Evolutionary conservation across 2,329 filamentous ascomycete genomes (phyloP), one percentile per base, ranked within the genome.

Genomic region (Karstenula rhodostoma): DNA sequence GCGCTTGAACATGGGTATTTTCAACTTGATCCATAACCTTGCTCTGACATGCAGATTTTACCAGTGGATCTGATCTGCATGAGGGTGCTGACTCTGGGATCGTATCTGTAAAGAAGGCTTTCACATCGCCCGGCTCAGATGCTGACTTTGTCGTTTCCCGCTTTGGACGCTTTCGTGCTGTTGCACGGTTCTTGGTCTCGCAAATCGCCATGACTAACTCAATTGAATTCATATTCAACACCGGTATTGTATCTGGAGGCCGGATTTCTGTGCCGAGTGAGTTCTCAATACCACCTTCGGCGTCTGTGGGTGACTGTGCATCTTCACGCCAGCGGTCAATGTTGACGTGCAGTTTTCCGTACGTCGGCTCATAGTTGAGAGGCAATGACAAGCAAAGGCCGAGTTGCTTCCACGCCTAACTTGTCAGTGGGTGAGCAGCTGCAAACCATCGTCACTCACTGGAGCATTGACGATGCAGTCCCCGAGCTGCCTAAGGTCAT

Each of bases 401-500:
- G 25, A 79, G 56, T 54, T 79, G 76, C 6, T 56, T 50, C 78
- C 77, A 80, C 22, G 75, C 64, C 77, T 79, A 27, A 1, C 1
- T 3, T n/a, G 1, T 33, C 6, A 57, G 55, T 65, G 44, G 63
- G 55, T 32, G 23, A 27, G 19, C 46, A 13, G 13, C 25, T 27
- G 40, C 17, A 44, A 10, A 13, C n/a, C 19, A 46, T n/a, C 7
- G 22, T 12, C 29, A 67, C 70, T 53, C 65, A 75, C 76, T 32
- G 73, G 70, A 33, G 75, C 76, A 49, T 62, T 59, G 23, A 72
- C 53, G 42, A 78, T 66, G 10, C 59, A 63, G 25, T 70, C 46
- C 12, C 60, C 64, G 29, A 79, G 61, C 17, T 57, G 53, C 55
- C 62, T 60, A 33, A 69, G 57, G 32, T 70, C 59, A n/a, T 62